Evolutionary conservation across 106 monocot genomes (phyloP).

Genomic region (Dendrobium chrysotoxum): DNA sequence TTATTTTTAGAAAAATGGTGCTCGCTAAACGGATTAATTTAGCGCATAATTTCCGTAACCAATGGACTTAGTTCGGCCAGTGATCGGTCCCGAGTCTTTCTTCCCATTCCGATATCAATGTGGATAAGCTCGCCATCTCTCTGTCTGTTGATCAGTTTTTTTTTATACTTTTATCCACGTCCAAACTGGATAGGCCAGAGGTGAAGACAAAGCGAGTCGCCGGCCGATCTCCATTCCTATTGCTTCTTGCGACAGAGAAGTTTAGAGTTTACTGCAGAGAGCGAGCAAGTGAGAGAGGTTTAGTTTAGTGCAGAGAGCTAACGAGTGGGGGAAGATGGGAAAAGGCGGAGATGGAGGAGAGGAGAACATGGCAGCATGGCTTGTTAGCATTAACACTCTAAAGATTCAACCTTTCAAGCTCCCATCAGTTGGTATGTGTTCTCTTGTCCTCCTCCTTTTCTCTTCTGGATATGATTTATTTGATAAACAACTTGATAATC

Average conservation of each 20-base stretch:
- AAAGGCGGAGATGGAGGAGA: conserved; percentile 33
- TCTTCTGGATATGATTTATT: background rate
- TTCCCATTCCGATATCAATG: too few relatives aligned
- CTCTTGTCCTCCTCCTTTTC: background rate
- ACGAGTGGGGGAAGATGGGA: background rate
- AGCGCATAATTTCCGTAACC: too few relatives aligned
- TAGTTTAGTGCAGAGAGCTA: background rate
- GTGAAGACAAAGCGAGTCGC: conserved; percentile 37
- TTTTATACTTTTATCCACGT: background rate
- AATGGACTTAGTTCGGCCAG: too few relatives aligned
- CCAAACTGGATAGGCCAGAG: conserved; percentile 14
- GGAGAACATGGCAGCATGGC: conserved; percentile 95
- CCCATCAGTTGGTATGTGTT: conserved; percentile 60
- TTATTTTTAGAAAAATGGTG: too few relatives aligned
- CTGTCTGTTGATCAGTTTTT: too few relatives aligned
- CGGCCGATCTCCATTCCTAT: background rate
- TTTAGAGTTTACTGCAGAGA: background rate
- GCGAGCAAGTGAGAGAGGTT: background rate
- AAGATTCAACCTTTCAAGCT: conserved; percentile 88
- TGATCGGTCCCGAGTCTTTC: too few relatives aligned
- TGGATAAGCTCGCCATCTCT: too few relatives aligned
- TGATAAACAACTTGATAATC: background rate
- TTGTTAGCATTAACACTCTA: conserved; percentile 65
- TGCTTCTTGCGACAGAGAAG: background rate
- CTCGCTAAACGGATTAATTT: too few relatives aligned